phyloP scores from a whole-genome alignment of 805 yeast species.

The Suhomyces faveliae region DNA sequence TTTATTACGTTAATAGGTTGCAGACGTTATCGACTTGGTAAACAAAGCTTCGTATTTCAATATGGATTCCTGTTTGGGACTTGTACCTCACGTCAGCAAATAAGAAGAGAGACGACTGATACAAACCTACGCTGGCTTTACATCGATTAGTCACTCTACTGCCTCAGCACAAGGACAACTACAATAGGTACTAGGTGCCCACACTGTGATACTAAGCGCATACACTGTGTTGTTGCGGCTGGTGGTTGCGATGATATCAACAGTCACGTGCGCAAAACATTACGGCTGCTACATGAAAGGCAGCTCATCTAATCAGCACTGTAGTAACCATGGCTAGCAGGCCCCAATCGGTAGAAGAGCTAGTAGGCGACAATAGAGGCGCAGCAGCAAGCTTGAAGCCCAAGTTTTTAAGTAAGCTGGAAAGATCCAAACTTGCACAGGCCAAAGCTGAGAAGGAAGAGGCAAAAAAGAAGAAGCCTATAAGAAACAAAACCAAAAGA shows the following conservation, averaged over 20 bases:
- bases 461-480: not conserved
- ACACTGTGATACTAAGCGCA: not conserved
- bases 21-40: not conserved
- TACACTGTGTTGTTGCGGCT: not conserved
- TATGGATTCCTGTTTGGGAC: not conserved
- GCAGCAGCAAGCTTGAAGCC: constrained; percentile 14
- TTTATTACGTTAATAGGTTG: not conserved
- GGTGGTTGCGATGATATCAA: not conserved
- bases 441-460: constrained; percentile 6
- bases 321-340: constrained; percentile 20
- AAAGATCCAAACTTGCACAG: constrained; percentile 14
- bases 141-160: not conserved
- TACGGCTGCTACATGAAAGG: not conserved
- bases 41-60: not conserved
- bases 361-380: constrained; percentile 13
- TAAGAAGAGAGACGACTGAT: too few species aligned
- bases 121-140: not conserved
- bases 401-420: constrained; percentile 20
- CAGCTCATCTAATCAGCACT: too few species aligned
- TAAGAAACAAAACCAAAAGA: not conserved
- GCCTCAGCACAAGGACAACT: not conserved
- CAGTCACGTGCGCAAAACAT: not conserved
- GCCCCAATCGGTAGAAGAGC: constrained; percentile 26
- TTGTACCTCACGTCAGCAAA: too few species aligned
- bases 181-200: not conserved